phyloP scores from a whole-genome alignment of 2,329 filamentous ascomycete species.

The Cercospora sp. region DNA sequence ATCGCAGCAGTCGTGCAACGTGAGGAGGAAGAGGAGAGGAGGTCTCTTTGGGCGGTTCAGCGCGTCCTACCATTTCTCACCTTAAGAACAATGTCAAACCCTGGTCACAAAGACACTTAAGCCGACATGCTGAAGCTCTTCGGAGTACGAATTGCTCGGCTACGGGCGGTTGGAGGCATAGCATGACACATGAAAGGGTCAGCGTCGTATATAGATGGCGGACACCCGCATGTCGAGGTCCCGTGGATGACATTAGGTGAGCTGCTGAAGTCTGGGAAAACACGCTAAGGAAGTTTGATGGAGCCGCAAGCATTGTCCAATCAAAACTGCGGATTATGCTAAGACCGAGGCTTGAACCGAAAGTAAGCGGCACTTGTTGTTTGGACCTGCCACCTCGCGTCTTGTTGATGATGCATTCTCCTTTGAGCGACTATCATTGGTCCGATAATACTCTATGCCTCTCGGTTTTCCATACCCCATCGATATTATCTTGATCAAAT shows the following conservation, averaged over 20 bases:
- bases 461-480: no score
- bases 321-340: background rate
- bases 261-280: background rate
- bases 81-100: conserved; percentile 10
- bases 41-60: background rate
- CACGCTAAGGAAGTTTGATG: background rate
- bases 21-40: background rate
- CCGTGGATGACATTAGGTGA: background rate
- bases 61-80: background rate
- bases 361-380: background rate
- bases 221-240: background rate
- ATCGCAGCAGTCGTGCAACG: background rate
- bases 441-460: background rate
- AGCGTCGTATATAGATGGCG: background rate
- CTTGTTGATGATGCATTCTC: background rate
- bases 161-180: conserved; percentile 3
- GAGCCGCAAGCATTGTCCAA: conserved; percentile 3
- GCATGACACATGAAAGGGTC: conserved; percentile 6
- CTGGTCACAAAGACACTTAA: conserved; percentile 12
- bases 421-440: background rate
- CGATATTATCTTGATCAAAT: no score
- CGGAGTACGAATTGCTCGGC: background rate
- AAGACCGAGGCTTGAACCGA: conserved; percentile 4
- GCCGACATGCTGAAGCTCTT: conserved; percentile 7
- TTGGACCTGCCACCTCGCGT: background rate